Evolutionary conservation across 345 rosid genomes (phyloP).

Genomic region (Syzygium aromaticum): DNA sequence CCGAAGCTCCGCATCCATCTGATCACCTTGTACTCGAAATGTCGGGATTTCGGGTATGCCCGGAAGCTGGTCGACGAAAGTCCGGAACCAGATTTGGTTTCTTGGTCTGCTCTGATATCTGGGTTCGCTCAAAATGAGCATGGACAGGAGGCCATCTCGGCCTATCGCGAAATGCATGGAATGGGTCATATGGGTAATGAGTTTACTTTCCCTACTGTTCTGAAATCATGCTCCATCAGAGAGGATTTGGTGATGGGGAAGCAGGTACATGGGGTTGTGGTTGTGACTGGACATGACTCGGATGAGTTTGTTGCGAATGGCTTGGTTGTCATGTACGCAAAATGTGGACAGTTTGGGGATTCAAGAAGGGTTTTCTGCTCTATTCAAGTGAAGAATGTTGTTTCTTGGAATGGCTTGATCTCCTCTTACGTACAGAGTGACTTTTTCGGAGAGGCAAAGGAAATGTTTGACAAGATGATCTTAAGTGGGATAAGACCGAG

Average conservation of each 20-base stretch:
- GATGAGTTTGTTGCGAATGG: conserved; percentile 55
- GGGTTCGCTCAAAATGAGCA: conserved; percentile 42
- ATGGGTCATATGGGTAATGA: conserved; percentile 47
- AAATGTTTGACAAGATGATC: conserved; percentile 39
- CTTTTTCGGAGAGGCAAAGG: conserved; percentile 24
- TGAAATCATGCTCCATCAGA: conserved; percentile 41
- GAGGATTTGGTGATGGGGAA: conserved; percentile 37
- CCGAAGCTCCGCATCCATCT: conserved; percentile 23
- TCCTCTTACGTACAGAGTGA: conserved; percentile 46
- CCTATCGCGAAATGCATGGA: conserved; percentile 31
- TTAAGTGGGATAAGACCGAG: conserved; percentile 39
- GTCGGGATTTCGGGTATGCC: conserved; percentile 29
- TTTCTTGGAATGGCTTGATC: conserved; percentile 52
- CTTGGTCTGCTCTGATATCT: conserved; percentile 65
- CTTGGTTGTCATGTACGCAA: conserved; percentile 51
- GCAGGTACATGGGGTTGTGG: conserved; percentile 48
- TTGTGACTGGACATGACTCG: conserved; percentile 38
- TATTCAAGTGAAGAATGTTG: conserved; percentile 36
- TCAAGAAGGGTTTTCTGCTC: conserved; percentile 40
- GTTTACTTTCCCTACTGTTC: conserved; percentile 48
- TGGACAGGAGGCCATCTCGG: conserved; percentile 27
- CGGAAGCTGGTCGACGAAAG: conserved; percentile 43
- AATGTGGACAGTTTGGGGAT: conserved; percentile 36
- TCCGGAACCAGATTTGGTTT: conserved; percentile 44
- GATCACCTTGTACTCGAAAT: conserved; percentile 24